These are phyloP conservation scores for Globomyces sp. DNA, from an alignment of 371 early-diverging fungal species.

Conservation along the genomic window DNA sequence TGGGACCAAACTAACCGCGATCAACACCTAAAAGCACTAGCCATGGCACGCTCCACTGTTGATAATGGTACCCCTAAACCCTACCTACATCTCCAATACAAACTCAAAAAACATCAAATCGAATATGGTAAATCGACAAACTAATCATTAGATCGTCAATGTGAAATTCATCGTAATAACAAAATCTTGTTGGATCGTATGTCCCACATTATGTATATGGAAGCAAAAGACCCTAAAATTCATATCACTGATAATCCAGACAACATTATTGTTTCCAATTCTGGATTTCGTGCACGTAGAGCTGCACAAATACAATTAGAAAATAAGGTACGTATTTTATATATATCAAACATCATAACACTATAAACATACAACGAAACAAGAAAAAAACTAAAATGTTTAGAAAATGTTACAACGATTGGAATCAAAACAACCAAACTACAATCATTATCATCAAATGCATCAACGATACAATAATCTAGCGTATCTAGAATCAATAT, in stretches of 20 bases:
- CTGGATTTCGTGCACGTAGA: slow-evolving; percentile 24
- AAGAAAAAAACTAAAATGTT: background rate
- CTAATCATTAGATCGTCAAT: slow-evolving; percentile 29
- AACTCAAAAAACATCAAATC: slow-evolving; percentile 37
- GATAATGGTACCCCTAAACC: slow-evolving; percentile 40
- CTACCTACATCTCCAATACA: slow-evolving; percentile 33
- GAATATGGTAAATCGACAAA: slow-evolving; percentile 32
- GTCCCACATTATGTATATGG: slow-evolving; percentile 30
- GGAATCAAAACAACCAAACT: slow-evolving; percentile 28
- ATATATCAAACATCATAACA: background rate
- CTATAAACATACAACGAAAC: background rate
- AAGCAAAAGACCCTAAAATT: slow-evolving; percentile 21
- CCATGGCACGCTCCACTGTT: slow-evolving; percentile 36
- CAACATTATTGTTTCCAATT: slow-evolving; percentile 17
- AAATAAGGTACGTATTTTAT: slow-evolving; percentile 33
- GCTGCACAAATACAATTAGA: slow-evolving; percentile 23
- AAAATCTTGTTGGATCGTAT: slow-evolving; percentile 43
- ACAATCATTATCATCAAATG: slow-evolving; percentile 33
- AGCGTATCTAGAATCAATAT: slow-evolving; percentile 33
- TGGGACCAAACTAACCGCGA: slow-evolving; percentile 43
- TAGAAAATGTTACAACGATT: slow-evolving; percentile 37
- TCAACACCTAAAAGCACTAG: slow-evolving; percentile 37
- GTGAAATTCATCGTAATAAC: slow-evolving; percentile 39
- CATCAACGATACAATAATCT: slow-evolving; percentile 39
- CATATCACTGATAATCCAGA: slow-evolving; percentile 20